A percentile compares a stretch with the other conserved stretches of the same genome.
These are phyloP conservation scores for Ganoderma multipileum DNA, from an alignment of 1,284 basidiomycete genomes.

Conservation along the genomic window DNA sequence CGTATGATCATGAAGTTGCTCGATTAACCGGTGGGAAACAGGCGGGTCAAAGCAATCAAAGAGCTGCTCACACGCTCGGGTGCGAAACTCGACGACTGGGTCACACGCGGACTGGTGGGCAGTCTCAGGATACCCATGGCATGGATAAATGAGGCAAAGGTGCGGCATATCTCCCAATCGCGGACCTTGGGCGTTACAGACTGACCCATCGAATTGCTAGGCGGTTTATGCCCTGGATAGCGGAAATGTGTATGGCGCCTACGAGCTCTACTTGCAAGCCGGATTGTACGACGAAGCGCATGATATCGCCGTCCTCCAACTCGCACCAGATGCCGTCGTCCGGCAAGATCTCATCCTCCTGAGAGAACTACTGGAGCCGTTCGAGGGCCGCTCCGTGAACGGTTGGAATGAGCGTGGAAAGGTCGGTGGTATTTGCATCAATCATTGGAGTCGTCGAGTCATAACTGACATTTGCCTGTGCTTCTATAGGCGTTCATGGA, in stretches of 20 bases:
- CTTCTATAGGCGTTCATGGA: slow-evolving; percentile 67
- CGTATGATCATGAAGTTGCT: background rate
- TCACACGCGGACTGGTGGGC: slow-evolving; percentile 74
- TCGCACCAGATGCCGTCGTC: slow-evolving; percentile 92
- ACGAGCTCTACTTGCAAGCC: slow-evolving; percentile 78
- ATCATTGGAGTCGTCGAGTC: background rate
- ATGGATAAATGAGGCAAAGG: slow-evolving; percentile 92
- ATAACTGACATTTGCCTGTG: slow-evolving; percentile 6
- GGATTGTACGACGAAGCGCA: slow-evolving; percentile 80
- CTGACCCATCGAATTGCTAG: slow-evolving; percentile 45
- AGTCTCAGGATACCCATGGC: slow-evolving; percentile 81
- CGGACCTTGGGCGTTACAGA: slow-evolving; percentile 1
- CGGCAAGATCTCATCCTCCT: slow-evolving; percentile 81
- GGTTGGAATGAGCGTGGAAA: slow-evolving; percentile 85
- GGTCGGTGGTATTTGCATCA: slow-evolving; percentile 46
- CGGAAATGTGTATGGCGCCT: slow-evolving; percentile 79
- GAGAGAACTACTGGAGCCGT: slow-evolving; percentile 74
- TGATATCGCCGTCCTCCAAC: slow-evolving; percentile 77
- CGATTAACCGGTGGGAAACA: slow-evolving; percentile 33
- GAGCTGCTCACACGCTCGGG: slow-evolving; percentile 84
- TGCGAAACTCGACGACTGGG: slow-evolving; percentile 71
- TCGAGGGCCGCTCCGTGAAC: slow-evolving; percentile 68
- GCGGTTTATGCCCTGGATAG: slow-evolving; percentile 69
- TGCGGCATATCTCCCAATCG: slow-evolving; percentile 38
- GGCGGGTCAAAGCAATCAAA: slow-evolving; percentile 83